Conservation (phyloP, 345 rosid species). For the Anacardium occidentale region DNA sequence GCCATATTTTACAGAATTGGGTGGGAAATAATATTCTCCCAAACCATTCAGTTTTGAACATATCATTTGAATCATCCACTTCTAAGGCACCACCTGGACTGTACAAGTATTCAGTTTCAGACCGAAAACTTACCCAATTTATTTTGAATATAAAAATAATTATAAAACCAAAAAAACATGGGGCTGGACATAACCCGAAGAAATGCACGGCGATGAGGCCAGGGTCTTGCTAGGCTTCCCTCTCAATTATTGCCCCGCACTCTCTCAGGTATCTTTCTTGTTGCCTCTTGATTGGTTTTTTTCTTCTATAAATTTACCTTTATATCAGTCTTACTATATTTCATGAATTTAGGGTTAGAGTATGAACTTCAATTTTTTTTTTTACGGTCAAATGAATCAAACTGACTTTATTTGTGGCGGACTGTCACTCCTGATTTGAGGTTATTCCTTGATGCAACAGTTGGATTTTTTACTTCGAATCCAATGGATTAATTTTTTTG, state of each 20-base stretch:
- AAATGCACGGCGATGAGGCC: constrained; percentile 83
- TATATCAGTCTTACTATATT: neutral
- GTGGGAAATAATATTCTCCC: too few species aligned
- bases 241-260: constrained; percentile 57
- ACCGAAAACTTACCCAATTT: constrained; percentile 3
- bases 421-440: constrained; percentile 7
- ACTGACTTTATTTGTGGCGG: neutral
- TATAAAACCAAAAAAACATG: neutral
- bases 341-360: constrained; percentile 15
- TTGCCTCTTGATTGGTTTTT: neutral
- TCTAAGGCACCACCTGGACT: neutral
- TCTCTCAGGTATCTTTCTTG: constrained; percentile 49
- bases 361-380: neutral
- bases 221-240: constrained; percentile 70
- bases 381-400: neutral
- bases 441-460: neutral
- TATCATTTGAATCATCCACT: too few species aligned
- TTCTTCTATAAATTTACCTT: neutral
- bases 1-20: too few species aligned
- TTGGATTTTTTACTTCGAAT: neutral
- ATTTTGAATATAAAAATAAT: neutral
- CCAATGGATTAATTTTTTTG: neutral
- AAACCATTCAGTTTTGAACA: too few species aligned
- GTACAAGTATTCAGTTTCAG: constrained; percentile 1
- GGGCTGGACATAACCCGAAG: neutral